These are phyloP conservation scores for Centaurea solstitialis DNA, from an alignment of 129 eudicot genomes.

Conservation along the genomic window DNA sequence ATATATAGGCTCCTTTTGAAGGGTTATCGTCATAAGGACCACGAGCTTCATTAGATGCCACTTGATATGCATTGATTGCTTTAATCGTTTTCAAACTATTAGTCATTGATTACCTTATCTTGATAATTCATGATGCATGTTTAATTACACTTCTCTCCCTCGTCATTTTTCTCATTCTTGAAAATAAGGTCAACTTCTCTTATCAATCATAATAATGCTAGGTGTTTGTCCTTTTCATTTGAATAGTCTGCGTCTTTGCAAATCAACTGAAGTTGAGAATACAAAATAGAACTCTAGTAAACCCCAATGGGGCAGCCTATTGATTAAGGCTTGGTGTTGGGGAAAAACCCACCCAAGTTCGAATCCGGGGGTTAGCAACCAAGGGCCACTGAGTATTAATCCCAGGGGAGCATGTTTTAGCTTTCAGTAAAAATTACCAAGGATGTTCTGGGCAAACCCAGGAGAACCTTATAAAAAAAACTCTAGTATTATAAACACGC, in stretches of 20 bases:
- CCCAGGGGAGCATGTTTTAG: no score
- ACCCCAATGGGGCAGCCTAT: no score
- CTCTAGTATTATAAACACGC: no score
- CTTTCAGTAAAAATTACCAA: no score
- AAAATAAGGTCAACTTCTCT: not conserved
- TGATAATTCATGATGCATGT: not conserved
- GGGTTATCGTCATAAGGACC: slow-evolving; percentile 9
- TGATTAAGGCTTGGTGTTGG: no score
- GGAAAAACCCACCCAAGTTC: no score
- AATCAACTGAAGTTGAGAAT: not conserved
- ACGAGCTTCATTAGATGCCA: not conserved
- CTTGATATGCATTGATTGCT: slow-evolving; percentile 3
- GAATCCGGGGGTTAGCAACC: no score
- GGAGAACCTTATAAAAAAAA: no score
- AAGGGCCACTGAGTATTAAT: no score
- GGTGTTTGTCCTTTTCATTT: not conserved
- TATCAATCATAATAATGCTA: not conserved
- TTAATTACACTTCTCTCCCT: not conserved
- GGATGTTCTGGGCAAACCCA: no score
- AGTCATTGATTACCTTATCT: not conserved
- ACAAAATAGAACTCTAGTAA: no score
- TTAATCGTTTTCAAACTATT: not conserved
- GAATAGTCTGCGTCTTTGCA: not conserved
- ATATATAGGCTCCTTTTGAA: not conserved
- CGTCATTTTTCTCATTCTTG: not conserved